A percentile compares a stretch with the other conserved stretches of the same genome.
Conservation (phyloP, 164 flowering plant genomes). For the Aristolochia californica region DNA sequence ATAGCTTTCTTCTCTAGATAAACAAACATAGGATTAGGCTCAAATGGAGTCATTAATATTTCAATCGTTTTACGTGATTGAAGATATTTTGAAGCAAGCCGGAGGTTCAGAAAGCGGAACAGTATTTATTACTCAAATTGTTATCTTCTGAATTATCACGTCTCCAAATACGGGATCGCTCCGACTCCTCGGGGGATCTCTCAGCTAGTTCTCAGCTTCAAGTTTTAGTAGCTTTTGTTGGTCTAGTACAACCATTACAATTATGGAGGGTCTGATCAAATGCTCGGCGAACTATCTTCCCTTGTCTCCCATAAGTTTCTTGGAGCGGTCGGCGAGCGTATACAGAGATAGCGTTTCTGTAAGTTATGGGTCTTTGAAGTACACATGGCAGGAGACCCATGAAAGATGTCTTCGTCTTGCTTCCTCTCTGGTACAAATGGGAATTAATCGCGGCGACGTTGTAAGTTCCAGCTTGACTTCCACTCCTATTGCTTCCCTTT, state of each 20-base stretch:
- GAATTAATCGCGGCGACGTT: slow-evolving; percentile 18
- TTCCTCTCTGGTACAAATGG: slow-evolving; percentile 18
- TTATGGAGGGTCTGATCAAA: slow-evolving; percentile 9
- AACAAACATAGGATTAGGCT: too few species aligned
- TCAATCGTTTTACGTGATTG: too few species aligned
- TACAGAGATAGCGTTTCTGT: slow-evolving; percentile 21
- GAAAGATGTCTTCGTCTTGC: slow-evolving; percentile 28
- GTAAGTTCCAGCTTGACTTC: not conserved
- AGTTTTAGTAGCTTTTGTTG: too few species aligned
- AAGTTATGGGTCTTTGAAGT: slow-evolving; percentile 14
- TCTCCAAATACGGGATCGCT: too few species aligned
- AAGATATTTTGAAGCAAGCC: too few species aligned
- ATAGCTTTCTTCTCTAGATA: too few species aligned
- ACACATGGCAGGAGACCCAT: slow-evolving; percentile 27
- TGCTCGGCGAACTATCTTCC: slow-evolving; percentile 26
- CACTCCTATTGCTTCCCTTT: not conserved
- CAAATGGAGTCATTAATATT: too few species aligned
- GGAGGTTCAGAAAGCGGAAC: too few species aligned
- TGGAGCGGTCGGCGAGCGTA: slow-evolving; percentile 20
- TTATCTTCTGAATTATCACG: too few species aligned
- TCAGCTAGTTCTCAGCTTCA: too few species aligned
- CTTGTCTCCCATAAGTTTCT: slow-evolving; percentile 31
- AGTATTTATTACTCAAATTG: too few species aligned
- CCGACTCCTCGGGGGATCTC: too few species aligned
- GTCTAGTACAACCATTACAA: not conserved